Evolutionary conservation across 768 basidiomycete genomes (phyloP).

Genomic region (Aureoboletus auriporus): DNA sequence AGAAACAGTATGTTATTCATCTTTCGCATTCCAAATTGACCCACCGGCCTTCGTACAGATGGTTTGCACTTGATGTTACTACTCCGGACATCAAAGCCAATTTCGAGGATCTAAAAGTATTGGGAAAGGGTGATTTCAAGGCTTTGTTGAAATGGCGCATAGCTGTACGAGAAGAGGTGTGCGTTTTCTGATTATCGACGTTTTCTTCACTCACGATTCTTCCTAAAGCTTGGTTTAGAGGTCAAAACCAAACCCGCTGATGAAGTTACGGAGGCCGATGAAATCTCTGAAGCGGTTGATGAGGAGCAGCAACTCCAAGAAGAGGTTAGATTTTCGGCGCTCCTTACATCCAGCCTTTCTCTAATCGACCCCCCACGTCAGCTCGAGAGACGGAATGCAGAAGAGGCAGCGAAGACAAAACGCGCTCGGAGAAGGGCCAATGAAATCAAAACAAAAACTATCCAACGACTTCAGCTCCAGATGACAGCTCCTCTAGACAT

Average conservation of each 20-base stretch:
- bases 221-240: constrained; percentile 73
- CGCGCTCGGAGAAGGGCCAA: constrained; percentile 82
- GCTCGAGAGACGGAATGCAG: constrained; percentile 81
- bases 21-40: neutral
- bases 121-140: constrained; percentile 98
- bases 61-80: constrained; percentile 69
- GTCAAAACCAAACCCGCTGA: constrained; percentile 68
- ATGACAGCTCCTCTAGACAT: constrained; percentile 99
- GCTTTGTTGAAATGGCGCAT: constrained; percentile 86
- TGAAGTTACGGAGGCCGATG: constrained; percentile 70
- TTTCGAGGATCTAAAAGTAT: constrained; percentile 88
- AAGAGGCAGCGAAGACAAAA: constrained; percentile 67
- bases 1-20: constrained; percentile 57
- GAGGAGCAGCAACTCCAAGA: constrained; percentile 88
- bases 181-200: neutral
- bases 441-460: constrained; percentile 81
- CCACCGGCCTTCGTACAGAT: constrained; percentile 40
- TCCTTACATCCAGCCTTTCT: neutral
- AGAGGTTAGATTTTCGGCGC: constrained; percentile 51
- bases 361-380: constrained; percentile 29
- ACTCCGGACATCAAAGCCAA: constrained; percentile 78
- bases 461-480: constrained; percentile 92
- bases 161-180: constrained; percentile 82
- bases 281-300: constrained; percentile 65
- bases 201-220: constrained; percentile 3